phyloP scores from a whole-genome alignment of 495 filamentous ascomycete genomes.

The Penicillium herquei region DNA sequence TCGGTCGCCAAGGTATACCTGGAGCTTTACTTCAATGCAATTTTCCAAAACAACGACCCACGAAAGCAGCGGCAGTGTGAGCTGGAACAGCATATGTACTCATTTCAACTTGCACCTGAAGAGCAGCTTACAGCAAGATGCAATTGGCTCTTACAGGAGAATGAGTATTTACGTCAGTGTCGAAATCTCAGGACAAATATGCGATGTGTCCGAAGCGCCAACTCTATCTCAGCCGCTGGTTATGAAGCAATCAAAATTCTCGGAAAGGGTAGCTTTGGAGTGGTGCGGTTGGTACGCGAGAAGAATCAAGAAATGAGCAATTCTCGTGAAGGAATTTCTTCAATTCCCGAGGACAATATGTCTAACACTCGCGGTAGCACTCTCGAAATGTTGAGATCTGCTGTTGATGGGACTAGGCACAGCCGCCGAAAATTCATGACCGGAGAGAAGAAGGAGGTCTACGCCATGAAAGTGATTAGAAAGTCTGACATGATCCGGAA shows the following conservation, averaged over 20 bases:
- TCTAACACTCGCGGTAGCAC: neutral
- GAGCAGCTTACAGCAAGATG: conserved; percentile 54
- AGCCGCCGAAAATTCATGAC: conserved; percentile 29
- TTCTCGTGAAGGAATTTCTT: conserved; percentile 5
- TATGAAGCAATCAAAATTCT: conserved; percentile 81
- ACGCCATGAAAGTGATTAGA: conserved; percentile 94
- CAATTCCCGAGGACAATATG: neutral
- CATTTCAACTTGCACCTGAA: conserved; percentile 48
- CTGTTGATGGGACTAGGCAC: conserved; percentile 24
- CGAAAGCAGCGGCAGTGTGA: conserved; percentile 65
- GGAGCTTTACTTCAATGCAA: conserved; percentile 74
- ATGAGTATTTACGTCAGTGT: conserved; percentile 69
- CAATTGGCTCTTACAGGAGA: conserved; percentile 65
- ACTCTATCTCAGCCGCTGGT: conserved; percentile 55
- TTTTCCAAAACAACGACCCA: conserved; percentile 53
- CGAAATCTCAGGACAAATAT: conserved; percentile 66
- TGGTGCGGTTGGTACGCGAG: conserved; percentile 80
- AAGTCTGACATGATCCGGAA: conserved; percentile 88
- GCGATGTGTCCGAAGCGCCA: conserved; percentile 31
- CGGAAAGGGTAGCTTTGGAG: conserved; percentile 94
- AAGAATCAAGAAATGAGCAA: conserved; percentile 21
- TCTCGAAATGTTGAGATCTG: conserved; percentile 22
- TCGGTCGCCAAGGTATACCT: conserved; percentile 83
- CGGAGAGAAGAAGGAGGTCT: conserved; percentile 57
- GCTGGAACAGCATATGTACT: conserved; percentile 61